Percentiles rank a stretch among this genome's conserved stretches.
Conservation (phyloP, 192 early-diverging fungal genomes). For the Podila clonocystis region DNA sequence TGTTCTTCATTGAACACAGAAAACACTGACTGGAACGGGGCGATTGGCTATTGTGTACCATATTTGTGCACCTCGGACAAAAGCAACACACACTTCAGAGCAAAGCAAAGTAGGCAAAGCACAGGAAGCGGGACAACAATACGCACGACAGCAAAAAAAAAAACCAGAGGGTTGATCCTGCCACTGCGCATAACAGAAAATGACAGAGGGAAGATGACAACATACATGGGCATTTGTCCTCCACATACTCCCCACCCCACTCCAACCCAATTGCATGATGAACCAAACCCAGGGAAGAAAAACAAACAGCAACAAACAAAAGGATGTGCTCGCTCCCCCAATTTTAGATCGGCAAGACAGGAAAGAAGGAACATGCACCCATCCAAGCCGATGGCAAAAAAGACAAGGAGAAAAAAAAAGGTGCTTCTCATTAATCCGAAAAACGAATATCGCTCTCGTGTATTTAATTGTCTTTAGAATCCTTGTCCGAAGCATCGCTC, state of each 20-base stretch:
- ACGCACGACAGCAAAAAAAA: background rate
- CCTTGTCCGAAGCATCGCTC: slow-evolving; percentile 37
- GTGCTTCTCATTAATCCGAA: background rate
- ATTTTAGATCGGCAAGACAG: no score
- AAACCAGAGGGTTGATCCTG: slow-evolving; percentile 1
- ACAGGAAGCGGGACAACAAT: background rate
- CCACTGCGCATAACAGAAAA: background rate
- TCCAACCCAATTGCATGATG: background rate
- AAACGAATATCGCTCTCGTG: background rate
- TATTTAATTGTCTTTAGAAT: slow-evolving; percentile 20
- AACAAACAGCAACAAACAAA: no score
- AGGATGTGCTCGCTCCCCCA: no score
- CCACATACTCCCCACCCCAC: background rate
- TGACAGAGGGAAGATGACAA: background rate
- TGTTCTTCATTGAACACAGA: background rate
- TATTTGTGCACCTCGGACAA: no score
- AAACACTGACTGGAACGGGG: background rate
- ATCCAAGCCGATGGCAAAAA: background rate
- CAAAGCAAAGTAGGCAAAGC: background rate
- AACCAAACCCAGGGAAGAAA: background rate
- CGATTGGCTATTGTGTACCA: background rate
- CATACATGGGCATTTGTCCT: background rate
- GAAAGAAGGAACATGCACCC: slow-evolving; percentile 1
- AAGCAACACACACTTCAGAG: background rate
- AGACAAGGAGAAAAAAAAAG: background rate